Conservation (phyloP, 2,329 filamentous ascomycete species). For the Botryotinia globosa region DNA sequence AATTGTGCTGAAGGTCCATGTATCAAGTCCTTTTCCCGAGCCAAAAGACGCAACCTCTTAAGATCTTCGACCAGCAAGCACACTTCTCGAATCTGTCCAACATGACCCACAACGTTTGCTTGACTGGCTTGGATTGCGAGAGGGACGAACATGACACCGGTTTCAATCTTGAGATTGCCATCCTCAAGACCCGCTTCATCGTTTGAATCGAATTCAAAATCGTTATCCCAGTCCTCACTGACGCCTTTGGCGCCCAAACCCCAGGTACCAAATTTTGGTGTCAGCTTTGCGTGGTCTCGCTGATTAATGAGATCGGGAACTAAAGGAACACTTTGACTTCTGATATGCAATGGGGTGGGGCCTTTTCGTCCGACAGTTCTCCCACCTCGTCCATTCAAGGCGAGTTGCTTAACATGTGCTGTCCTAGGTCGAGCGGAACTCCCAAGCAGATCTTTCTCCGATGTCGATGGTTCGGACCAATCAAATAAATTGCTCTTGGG, state of each 20-base stretch:
- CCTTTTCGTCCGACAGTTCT: slow-evolving; percentile 64
- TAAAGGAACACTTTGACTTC: slow-evolving; percentile 78
- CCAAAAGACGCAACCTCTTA: slow-evolving; percentile 71
- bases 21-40: slow-evolving; percentile 63
- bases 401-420: slow-evolving; percentile 71
- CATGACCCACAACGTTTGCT: slow-evolving; percentile 77
- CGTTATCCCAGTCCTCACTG: slow-evolving; percentile 86
- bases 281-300: slow-evolving; percentile 53
- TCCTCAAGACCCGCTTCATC: slow-evolving; percentile 41
- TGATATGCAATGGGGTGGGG: slow-evolving; percentile 64
- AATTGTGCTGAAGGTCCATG: slow-evolving; percentile 57
- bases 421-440: slow-evolving; percentile 67
- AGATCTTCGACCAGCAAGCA: slow-evolving; percentile 79
- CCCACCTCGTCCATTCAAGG: slow-evolving; percentile 64
- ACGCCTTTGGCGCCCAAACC: slow-evolving; percentile 74
- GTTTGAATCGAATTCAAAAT: slow-evolving; percentile 67
- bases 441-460: slow-evolving; percentile 60
- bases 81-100: slow-evolving; percentile 78
- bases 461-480: slow-evolving; percentile 65
- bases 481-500: slow-evolving; percentile 72
- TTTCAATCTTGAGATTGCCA: slow-evolving; percentile 41
- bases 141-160: slow-evolving; percentile 65
- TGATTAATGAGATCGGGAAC: slow-evolving; percentile 57
- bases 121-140: slow-evolving; percentile 78
- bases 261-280: slow-evolving; percentile 76